Evolutionary conservation across 1,284 basidiomycete species (phyloP), one percentile per base, ranked within the genome.

Genomic region (Ganoderma lingzhi): DNA sequence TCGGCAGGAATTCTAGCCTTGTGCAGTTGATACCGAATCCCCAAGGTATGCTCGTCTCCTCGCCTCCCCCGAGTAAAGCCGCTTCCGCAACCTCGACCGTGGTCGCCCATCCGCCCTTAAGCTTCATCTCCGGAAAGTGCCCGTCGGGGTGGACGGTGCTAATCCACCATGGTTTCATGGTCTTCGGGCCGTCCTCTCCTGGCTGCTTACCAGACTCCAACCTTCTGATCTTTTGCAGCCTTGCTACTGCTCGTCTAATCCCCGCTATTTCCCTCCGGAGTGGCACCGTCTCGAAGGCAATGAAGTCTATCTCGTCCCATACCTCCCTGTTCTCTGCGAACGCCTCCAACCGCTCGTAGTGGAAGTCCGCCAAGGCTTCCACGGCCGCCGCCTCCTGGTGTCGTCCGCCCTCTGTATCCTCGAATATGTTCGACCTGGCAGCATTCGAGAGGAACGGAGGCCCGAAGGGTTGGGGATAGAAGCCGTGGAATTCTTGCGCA

Each of bases 271-370:
- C 94, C 32, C 88, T 80, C 15, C 87, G 76, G 0, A 94, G 82
- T 0, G 94, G 93, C 3, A 95, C 82, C 0, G 93, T 96, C 83
- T 96, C 94, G 77, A 96, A 95, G 9, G 92, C 92, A 62, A 96
- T 76, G 70, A 85, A 86, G 66, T 91, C 88, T 65, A 96, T 80
- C 10, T 76, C 76, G 35, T 77, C 72, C 93, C 93, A 96, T 0
- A 82, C 81, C 28, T 82, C 79, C 12, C 68, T 65, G 64, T 89
- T 81, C 5, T 77, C 74, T 0, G 87, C 83, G 75, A 90, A 92
- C 0, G 88, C 81, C 42, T 79, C 73, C 48, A 96, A 82, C 12
- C 93, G 84, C 66, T 87, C 83, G n/a, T 90, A 80, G 77, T 96
- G 94, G 75, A 93, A 95, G 59, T 84, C 78, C 19, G 84, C 78